These are phyloP conservation scores for Chamaenerion angustifolium DNA, from an alignment of 345 rosid genomes.

Conservation along the genomic window DNA sequence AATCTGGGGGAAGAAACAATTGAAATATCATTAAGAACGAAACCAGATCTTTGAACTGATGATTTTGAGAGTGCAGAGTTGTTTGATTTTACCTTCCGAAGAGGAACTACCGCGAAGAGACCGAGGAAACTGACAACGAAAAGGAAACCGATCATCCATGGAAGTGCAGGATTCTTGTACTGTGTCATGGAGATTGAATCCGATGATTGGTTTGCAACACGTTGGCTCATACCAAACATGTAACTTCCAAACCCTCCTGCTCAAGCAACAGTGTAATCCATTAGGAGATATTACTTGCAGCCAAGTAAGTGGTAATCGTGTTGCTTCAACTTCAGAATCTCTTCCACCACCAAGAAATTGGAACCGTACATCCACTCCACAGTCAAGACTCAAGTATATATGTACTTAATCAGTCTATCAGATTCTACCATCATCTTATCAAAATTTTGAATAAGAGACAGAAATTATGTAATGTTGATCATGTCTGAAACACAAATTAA, in stretches of 20 bases:
- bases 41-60: not conserved
- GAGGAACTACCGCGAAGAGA: slow-evolving; percentile 15
- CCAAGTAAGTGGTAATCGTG: too few relatives aligned
- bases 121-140: slow-evolving; percentile 20
- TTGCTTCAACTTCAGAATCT: too few relatives aligned
- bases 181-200: not conserved
- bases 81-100: slow-evolving; percentile 9
- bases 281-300: not conserved
- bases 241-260: slow-evolving; percentile 18
- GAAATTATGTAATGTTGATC: too few relatives aligned
- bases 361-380: too few relatives aligned
- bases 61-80: not conserved
- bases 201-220: slow-evolving; percentile 4
- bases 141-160: slow-evolving; percentile 16
- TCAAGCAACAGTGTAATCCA: not conserved
- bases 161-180: slow-evolving; percentile 10
- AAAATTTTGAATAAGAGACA: too few relatives aligned
- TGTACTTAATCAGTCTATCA: too few relatives aligned
- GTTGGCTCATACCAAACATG: slow-evolving; percentile 10
- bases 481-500: too few relatives aligned
- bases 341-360: too few relatives aligned
- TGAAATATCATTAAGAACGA: not conserved
- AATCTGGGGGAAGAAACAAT: slow-evolving; percentile 6
- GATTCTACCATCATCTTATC: too few relatives aligned
- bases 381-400: too few relatives aligned